A percentile compares a stretch with the other conserved stretches of the same genome.
Conservation (phyloP, 2,329 filamentous ascomycete species). For the Juglanconis oblonga region DNA sequence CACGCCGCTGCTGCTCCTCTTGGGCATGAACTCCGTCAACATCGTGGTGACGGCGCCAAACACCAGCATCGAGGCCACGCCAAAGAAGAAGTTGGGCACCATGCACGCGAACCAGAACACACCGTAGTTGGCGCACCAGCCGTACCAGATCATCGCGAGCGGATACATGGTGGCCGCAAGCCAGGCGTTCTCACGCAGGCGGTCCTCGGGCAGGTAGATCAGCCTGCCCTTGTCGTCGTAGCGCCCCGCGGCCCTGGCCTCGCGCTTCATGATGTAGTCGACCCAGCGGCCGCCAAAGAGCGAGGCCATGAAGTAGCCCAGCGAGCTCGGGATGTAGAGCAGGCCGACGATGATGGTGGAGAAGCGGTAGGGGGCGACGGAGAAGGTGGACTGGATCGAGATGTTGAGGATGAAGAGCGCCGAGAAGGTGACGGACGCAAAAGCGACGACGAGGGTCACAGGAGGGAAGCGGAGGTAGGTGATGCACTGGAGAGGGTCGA, state of each 20-base stretch:
- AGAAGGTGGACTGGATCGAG: conserved; percentile 69
- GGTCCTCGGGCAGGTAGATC: conserved; percentile 72
- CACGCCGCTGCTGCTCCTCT: conserved; percentile 67
- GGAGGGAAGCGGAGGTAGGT: conserved; percentile 71
- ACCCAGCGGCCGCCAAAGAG: conserved; percentile 74
- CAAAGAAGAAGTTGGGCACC: conserved; percentile 71
- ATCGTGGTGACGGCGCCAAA: conserved; percentile 75
- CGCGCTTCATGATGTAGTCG: conserved; percentile 75
- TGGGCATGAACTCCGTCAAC: conserved; percentile 81
- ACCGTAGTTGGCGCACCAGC: conserved; percentile 63
- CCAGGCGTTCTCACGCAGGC: conserved; percentile 81
- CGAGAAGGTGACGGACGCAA: conserved; percentile 72
- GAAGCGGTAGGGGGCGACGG: conserved; percentile 64
- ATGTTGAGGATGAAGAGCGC: conserved; percentile 77
- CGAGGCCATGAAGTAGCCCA: conserved; percentile 70
- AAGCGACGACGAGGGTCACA: conserved; percentile 70
- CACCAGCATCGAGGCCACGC: conserved; percentile 74
- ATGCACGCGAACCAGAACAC: conserved; percentile 42
- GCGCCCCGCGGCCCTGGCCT: conserved; percentile 66
- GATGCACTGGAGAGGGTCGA: conserved; percentile 72
- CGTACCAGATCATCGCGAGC: conserved; percentile 65
- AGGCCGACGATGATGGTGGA: conserved; percentile 67
- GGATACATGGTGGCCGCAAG: conserved; percentile 68
- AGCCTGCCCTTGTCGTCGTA: conserved; percentile 66
- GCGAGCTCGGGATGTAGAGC: conserved; percentile 71